These are phyloP conservation scores for Lactifluus volemus DNA, from an alignment of 768 basidiomycete species.

Conservation along the genomic window DNA sequence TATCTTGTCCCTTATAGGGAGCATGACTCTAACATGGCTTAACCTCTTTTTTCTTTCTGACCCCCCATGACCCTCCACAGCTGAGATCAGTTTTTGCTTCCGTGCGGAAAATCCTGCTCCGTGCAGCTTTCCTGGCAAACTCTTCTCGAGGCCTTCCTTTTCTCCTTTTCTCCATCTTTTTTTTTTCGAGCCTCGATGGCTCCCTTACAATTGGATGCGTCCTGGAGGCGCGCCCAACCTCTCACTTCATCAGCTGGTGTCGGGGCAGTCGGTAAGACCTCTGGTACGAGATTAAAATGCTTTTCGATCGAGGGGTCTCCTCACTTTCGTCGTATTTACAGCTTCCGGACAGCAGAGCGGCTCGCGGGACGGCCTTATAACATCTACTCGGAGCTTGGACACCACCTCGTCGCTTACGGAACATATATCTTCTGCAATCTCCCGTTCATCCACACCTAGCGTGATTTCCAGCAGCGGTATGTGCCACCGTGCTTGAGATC, in stretches of 20 bases:
- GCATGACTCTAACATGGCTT: neutral
- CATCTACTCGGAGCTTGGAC: neutral
- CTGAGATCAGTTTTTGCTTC: neutral
- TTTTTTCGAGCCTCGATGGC: constrained; percentile 9
- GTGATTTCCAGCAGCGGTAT: neutral
- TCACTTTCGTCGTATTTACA: neutral
- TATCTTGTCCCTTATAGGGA: neutral
- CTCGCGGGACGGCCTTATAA: neutral
- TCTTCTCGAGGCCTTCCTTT: neutral
- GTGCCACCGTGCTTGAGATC: neutral
- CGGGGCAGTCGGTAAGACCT: neutral
- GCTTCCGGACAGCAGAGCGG: neutral
- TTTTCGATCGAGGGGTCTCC: neutral
- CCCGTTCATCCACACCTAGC: neutral
- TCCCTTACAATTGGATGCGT: neutral
- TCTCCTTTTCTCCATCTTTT: neutral
- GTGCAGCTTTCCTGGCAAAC: neutral
- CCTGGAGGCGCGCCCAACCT: constrained; percentile 4
- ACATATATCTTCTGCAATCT: neutral
- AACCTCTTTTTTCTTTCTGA: neutral
- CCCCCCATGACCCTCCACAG: neutral
- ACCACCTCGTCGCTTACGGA: neutral
- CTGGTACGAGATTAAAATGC: neutral
- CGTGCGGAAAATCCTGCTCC: neutral
- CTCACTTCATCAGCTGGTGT: neutral